Percentiles rank a stretch among this genome's conserved stretches.
Conservation (phyloP, 2,329 filamentous ascomycete species). For the Sporothrix variecibatus region DNA sequence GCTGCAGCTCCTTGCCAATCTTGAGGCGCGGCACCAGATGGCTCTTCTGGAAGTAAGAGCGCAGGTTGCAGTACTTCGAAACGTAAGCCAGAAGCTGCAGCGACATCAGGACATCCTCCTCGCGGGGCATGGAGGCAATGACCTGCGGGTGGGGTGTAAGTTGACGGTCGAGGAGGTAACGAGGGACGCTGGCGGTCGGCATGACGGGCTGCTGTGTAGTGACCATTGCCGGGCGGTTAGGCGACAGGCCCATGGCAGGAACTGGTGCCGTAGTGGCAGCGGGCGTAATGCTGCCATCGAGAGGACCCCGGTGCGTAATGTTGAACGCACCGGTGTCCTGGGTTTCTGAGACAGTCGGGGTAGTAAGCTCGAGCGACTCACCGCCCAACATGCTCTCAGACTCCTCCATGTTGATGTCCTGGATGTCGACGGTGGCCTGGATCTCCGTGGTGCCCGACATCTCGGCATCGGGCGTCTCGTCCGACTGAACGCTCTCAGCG, state of each 20-base stretch:
- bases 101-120: constrained; percentile 98
- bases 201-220: constrained; percentile 74
- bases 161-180: constrained; percentile 76
- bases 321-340: constrained; percentile 90
- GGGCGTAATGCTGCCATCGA: constrained; percentile 72
- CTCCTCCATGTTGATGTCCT: constrained; percentile 79
- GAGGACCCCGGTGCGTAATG: constrained; percentile 80
- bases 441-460: constrained; percentile 87
- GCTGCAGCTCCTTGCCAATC: constrained; percentile 80
- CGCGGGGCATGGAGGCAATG: constrained; percentile 87
- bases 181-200: constrained; percentile 70
- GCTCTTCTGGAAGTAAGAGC: constrained; percentile 92
- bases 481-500: constrained; percentile 78
- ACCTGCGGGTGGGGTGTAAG: constrained; percentile 70
- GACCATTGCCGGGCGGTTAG: constrained; percentile 68
- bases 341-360: constrained; percentile 78
- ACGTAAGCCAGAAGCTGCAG: constrained; percentile 95
- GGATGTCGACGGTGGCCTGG: constrained; percentile 80
- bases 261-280: constrained; percentile 54
- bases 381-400: constrained; percentile 77
- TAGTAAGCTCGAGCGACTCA: constrained; percentile 71
- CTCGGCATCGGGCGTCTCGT: constrained; percentile 73
- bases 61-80: constrained; percentile 96
- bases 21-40: constrained; percentile 91
- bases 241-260: constrained; percentile 70